Evolutionary conservation across 768 basidiomycete genomes (phyloP).

Genomic region (Paxillus involutus): DNA sequence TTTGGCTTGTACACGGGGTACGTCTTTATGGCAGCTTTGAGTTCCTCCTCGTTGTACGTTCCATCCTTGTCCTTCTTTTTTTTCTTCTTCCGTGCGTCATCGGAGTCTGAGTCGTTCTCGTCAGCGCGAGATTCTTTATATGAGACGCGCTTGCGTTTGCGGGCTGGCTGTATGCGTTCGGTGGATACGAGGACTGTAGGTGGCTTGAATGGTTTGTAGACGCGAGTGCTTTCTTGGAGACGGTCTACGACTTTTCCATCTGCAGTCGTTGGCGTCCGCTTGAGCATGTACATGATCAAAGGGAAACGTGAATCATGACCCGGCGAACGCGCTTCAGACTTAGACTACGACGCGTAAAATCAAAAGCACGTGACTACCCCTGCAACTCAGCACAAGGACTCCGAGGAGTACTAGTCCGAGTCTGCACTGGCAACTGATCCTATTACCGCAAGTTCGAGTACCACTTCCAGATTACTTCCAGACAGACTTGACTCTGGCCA

Average conservation of each 20-base stretch:
- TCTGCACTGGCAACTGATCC: no score
- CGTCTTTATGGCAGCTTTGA: conserved; percentile 59
- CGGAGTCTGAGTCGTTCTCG: conserved; percentile 58
- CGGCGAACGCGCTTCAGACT: conserved; percentile 7
- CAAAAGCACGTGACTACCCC: conserved; percentile 22
- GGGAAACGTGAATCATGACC: neutral
- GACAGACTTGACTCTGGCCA: no score
- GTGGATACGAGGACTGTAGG: conserved; percentile 49
- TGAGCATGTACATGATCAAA: conserved; percentile 53
- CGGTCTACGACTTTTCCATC: conserved; percentile 70
- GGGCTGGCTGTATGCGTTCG: conserved; percentile 60
- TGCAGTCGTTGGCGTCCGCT: conserved; percentile 62
- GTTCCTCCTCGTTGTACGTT: conserved; percentile 62
- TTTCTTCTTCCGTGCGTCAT: conserved; percentile 50
- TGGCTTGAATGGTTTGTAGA: conserved; percentile 81
- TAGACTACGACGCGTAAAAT: conserved; percentile 6
- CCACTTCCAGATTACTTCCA: no score
- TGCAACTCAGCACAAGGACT: no score
- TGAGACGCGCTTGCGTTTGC: conserved; percentile 87
- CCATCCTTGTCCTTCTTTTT: conserved; percentile 67
- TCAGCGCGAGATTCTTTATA: conserved; percentile 73
- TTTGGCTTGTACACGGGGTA: conserved; percentile 84
- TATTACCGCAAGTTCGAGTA: no score
- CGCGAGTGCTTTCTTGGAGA: conserved; percentile 67
- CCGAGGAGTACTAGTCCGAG: no score